A percentile compares a stretch with the other conserved stretches of the same genome.
phyloP scores from a whole-genome alignment of 345 rosid species.

The Murraya paniculata region DNA sequence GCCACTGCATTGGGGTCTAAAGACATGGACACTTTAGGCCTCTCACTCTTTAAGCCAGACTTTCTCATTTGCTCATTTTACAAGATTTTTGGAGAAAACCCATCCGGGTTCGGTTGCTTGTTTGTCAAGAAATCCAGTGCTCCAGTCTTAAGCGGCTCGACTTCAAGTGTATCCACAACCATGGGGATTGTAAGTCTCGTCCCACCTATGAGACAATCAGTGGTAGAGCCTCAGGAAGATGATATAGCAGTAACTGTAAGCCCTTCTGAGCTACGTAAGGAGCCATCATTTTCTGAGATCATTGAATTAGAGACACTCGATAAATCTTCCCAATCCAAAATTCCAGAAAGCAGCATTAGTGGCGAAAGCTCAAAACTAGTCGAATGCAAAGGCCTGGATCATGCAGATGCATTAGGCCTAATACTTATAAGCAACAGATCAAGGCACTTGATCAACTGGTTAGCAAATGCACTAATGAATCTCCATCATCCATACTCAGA shows the following conservation, averaged over 20 bases:
- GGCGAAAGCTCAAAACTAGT: constrained; percentile 14
- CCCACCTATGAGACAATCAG: constrained; percentile 18
- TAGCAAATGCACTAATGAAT: constrained; percentile 62
- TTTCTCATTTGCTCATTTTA: constrained; percentile 72
- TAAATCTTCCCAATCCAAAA: constrained; percentile 8
- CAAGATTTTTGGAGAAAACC: constrained; percentile 71
- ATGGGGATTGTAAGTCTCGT: constrained; percentile 38
- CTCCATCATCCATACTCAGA: constrained; percentile 61
- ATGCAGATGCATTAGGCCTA: constrained; percentile 71
- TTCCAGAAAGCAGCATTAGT: not conserved
- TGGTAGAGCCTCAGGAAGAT: constrained; percentile 3
- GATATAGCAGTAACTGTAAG: not conserved
- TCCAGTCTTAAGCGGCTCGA: constrained; percentile 37
- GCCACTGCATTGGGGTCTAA: constrained; percentile 71
- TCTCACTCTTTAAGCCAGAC: constrained; percentile 75
- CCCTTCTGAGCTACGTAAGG: not conserved
- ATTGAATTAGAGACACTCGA: constrained; percentile 25
- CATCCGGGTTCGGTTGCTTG: constrained; percentile 74
- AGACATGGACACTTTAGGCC: constrained; percentile 88
- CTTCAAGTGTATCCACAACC: constrained; percentile 19
- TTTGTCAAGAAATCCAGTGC: constrained; percentile 60
- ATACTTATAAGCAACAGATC: constrained; percentile 49
- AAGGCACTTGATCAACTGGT: constrained; percentile 68
- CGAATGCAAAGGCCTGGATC: constrained; percentile 63
- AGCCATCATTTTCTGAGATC: constrained; percentile 32